Base-by-base conservation (phyloP, 805 yeast species). In the Starmerella davenportii region DNA sequence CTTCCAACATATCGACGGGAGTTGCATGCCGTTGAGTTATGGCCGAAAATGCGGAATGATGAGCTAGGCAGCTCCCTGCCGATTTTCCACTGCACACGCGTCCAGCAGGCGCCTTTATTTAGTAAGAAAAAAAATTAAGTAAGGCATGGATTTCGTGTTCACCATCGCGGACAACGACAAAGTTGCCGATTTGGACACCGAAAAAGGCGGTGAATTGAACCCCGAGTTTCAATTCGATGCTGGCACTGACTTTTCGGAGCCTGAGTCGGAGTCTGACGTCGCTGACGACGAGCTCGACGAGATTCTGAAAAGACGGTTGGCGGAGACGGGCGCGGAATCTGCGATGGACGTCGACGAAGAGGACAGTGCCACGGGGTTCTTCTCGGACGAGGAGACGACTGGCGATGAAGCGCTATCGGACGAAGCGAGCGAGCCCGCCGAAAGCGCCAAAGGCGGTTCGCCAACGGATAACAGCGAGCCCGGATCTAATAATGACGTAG, bases 221-320 rank as follows among this genome's bases (percentile, higher is more conserved):
- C 82, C 85, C 4, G 76, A 72, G 25, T 82, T 90, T 53, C 58
- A 66, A 16, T 85, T 85, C 53, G 68, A 73, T 9, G 87, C 72
- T 21, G 80, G 71, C 7, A 70, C 65, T 16, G 75, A 37, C n/a
- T 33, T 41, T 4, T 15, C 38, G 5, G 82, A 82, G 49, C 81
- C 84, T 53, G 70, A 66, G 30, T 72, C 51, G 18, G 48, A 51
- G 11, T 29, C 45, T 30, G 90, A 48, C 39, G 70, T 68, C 45
- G 80, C 75, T 43, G 93, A 82, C 7, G 94, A 87, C 62, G 38
- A 42, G 21, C 65, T 87, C 44, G 95, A 87, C 51, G 74, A 74
- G 13, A 87, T 87, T 38, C 79, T 87, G 49, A 74, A 76, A 60
- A 69, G 85, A 57, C 85, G 80, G 51, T 76, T 39, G 62, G 69